A percentile compares a stretch with the other conserved stretches of the same genome.
These are phyloP conservation scores for Annulohypoxylon nitens DNA, from an alignment of 495 filamentous ascomycete genomes.

Conservation along the genomic window DNA sequence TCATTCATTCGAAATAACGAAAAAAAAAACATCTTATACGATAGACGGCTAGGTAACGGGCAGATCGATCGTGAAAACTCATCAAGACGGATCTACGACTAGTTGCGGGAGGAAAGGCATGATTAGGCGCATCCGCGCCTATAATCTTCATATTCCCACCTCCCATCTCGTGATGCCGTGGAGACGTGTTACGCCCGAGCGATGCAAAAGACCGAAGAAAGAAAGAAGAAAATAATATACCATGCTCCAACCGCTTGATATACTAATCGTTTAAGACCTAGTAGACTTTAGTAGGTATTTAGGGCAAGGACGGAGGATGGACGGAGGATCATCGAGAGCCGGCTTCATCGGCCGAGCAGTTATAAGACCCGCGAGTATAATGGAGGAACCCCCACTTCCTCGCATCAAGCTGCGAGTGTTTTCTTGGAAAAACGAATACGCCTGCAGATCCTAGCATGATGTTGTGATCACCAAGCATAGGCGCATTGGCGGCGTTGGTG, in stretches of 20 bases:
- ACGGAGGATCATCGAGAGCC: conserved; percentile 13
- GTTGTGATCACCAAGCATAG: conserved; percentile 30
- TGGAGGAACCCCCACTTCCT: conserved; percentile 31
- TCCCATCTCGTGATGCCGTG: conserved; percentile 24
- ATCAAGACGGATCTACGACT: conserved; percentile 31
- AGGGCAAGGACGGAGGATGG: neutral
- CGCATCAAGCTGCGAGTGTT: conserved; percentile 34
- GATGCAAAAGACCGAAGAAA: conserved; percentile 30
- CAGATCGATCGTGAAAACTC: conserved; percentile 3
- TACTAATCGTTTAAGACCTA: conserved; percentile 11
- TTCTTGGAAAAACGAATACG: conserved; percentile 38
- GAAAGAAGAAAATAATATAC: conserved; percentile 14
- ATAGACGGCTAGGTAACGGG: neutral
- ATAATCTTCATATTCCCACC: conserved; percentile 22
- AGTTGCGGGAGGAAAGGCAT: conserved; percentile 26
- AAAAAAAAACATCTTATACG: neutral
- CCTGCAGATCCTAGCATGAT: conserved; percentile 42
- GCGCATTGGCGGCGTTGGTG: conserved; percentile 18
- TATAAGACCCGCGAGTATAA: conserved; percentile 24
- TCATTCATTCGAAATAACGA: neutral
- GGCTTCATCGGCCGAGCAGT: conserved; percentile 37
- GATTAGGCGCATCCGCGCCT: conserved; percentile 24
- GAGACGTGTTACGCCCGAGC: conserved; percentile 24
- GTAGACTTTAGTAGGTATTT: no score
- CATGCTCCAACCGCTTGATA: conserved; percentile 3